Evolutionary conservation across 768 basidiomycete genomes (phyloP).

Genomic region (Psilocybe subaeruginosa): DNA sequence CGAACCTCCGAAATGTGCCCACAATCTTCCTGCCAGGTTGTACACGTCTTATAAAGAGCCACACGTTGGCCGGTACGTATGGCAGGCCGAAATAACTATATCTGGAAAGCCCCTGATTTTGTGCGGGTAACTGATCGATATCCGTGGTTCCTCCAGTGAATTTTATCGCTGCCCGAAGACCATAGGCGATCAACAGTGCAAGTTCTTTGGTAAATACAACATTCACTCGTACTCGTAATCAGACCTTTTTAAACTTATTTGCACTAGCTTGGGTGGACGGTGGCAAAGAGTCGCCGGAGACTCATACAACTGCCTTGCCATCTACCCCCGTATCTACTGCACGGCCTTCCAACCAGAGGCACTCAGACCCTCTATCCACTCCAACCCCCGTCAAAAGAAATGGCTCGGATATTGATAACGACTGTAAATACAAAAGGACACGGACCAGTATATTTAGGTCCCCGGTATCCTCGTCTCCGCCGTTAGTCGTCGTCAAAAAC

Average conservation of each 20-base stretch:
- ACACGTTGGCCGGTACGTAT: background rate
- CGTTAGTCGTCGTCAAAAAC: too few species aligned
- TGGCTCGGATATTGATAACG: background rate
- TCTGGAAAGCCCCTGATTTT: background rate
- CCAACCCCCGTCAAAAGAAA: background rate
- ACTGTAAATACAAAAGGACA: background rate
- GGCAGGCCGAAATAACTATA: background rate
- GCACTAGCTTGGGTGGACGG: conserved; percentile 12
- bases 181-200: conserved; percentile 9
- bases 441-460: background rate
- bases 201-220: conserved; percentile 14
- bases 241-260: background rate
- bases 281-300: background rate
- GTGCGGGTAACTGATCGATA: background rate
- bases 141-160: conserved; percentile 5
- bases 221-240: background rate
- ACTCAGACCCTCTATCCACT: background rate
- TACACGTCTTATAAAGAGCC: background rate
- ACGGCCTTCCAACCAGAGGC: background rate
- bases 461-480: too few species aligned
- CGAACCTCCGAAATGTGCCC: background rate
- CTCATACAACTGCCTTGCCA: background rate
- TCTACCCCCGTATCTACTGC: conserved; percentile 4
- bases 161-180: conserved; percentile 21
- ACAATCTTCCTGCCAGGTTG: background rate